These are phyloP conservation scores for Naumovozyma dairenensis DNA, from an alignment of 805 yeast species.

Conservation along the genomic window DNA sequence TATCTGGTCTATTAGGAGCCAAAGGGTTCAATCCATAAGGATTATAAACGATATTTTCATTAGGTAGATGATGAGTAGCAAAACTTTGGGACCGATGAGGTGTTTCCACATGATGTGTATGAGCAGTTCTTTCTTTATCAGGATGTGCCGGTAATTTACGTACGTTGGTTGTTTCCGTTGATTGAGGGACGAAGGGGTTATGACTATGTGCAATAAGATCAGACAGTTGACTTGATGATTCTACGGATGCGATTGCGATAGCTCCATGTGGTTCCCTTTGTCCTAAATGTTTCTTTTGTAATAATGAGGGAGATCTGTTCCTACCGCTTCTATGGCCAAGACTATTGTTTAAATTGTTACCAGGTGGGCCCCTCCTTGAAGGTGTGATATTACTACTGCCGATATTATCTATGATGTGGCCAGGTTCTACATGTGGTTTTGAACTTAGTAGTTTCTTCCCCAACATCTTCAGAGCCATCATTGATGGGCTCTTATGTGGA, in stretches of 20 bases:
- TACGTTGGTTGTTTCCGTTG: constrained; percentile 3
- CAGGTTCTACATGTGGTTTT: constrained; percentile 3
- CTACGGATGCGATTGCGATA: constrained; percentile 3
- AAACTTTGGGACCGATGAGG: constrained; percentile 10
- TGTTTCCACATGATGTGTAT: constrained; percentile 8
- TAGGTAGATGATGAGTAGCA: constrained; percentile 9
- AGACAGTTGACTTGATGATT: constrained; percentile 21
- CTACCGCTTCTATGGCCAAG: too few species aligned
- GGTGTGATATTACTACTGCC: constrained; percentile 6
- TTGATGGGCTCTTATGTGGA: constrained; percentile 5
- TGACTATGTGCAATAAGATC: constrained; percentile 22
- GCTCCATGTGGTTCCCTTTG: constrained; percentile 2
- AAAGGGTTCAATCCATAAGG: constrained; percentile 43
- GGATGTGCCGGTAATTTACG: constrained; percentile 3
- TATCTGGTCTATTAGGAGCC: constrained; percentile 10
- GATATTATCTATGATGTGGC: background rate
- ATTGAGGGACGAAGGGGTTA: constrained; percentile 26
- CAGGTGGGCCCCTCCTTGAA: constrained; percentile 5
- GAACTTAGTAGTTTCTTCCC: constrained; percentile 9
- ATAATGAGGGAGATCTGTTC: constrained; percentile 19
- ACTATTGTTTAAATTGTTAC: too few species aligned
- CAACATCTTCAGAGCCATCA: constrained; percentile 8
- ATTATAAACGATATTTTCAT: constrained; percentile 40
- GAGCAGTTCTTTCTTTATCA: constrained; percentile 4
- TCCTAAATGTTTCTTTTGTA: constrained; percentile 11